These are phyloP conservation scores for Physcomitrellopsis africana DNA, from an alignment of 225 moss, liverwort and hornwort genomes.

Conservation along the genomic window DNA sequence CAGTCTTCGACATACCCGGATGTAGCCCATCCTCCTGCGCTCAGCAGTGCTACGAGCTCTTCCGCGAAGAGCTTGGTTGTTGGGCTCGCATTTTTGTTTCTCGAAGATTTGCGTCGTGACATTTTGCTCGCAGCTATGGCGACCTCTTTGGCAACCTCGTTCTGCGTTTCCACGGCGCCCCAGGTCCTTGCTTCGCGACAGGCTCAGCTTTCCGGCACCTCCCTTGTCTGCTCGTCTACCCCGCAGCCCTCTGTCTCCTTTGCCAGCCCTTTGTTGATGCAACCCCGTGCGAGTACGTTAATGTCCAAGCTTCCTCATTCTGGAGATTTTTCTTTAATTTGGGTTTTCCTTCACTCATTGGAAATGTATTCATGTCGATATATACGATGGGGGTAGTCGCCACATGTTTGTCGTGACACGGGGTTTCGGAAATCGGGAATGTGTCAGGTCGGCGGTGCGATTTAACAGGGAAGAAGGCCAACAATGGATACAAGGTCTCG, in stretches of 20 bases:
- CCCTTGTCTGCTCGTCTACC: slow-evolving; percentile 21
- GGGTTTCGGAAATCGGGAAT: slow-evolving; percentile 12
- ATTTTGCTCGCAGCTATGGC: slow-evolving; percentile 30
- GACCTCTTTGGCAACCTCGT: slow-evolving; percentile 44
- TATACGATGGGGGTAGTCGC: not conserved
- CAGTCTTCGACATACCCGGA: no score
- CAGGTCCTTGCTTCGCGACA: slow-evolving; percentile 24
- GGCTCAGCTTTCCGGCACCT: slow-evolving; percentile 30
- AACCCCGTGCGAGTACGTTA: slow-evolving; percentile 44
- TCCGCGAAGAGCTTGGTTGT: no score
- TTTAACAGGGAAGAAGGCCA: slow-evolving; percentile 66
- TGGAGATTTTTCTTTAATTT: not conserved
- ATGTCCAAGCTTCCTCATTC: not conserved
- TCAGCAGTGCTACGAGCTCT: no score
- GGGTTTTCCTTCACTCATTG: not conserved
- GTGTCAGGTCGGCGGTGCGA: slow-evolving; percentile 57
- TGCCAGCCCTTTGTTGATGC: slow-evolving; percentile 15
- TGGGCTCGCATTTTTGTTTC: no score
- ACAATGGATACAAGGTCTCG: slow-evolving; percentile 72
- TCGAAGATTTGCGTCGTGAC: not conserved
- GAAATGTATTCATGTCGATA: not conserved
- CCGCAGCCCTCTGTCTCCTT: not conserved
- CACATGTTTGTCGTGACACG: not conserved
- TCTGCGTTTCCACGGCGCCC: slow-evolving; percentile 28
- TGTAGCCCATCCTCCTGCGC: no score